These are phyloP conservation scores for Euphorbia neoarborescens DNA, from an alignment of 441 rosid species.

Conservation along the genomic window DNA sequence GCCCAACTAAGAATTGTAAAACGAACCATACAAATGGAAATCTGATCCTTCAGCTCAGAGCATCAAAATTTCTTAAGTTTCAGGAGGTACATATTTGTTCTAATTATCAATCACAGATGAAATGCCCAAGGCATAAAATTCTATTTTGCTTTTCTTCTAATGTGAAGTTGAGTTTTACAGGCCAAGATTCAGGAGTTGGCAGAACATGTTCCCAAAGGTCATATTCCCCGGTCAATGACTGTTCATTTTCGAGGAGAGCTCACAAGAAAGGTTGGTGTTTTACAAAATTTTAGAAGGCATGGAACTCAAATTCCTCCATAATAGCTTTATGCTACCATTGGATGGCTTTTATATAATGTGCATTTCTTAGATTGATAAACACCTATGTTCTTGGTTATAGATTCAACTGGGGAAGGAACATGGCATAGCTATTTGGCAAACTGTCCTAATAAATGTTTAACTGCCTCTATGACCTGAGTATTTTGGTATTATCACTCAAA, in stretches of 20 bases:
- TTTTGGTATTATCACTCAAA: not conserved
- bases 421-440: not conserved
- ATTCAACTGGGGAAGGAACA: not conserved
- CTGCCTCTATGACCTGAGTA: not conserved
- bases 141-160: conserved; percentile 14
- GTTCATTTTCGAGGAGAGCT: conserved; percentile 96
- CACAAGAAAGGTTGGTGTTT: conserved; percentile 74
- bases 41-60: conserved; percentile 94
- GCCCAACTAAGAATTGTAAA: conserved; percentile 68
- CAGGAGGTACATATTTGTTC: conserved; percentile 64
- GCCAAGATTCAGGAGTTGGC: conserved; percentile 99
- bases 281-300: conserved; percentile 8
- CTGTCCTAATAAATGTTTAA: not conserved
- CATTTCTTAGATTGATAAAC: not conserved
- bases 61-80: conserved; percentile 91
- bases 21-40: conserved; percentile 62
- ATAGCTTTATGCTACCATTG: not conserved
- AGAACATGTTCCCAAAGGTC: conserved; percentile 98
- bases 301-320: not conserved
- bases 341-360: not conserved
- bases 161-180: conserved; percentile 34
- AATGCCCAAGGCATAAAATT: not conserved
- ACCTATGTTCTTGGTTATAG: not conserved
- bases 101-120: conserved; percentile 7
- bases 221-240: conserved; percentile 91